Evolutionary conservation across 495 filamentous ascomycete genomes (phyloP).

Genomic region (Lasiosphaeria hispida): DNA sequence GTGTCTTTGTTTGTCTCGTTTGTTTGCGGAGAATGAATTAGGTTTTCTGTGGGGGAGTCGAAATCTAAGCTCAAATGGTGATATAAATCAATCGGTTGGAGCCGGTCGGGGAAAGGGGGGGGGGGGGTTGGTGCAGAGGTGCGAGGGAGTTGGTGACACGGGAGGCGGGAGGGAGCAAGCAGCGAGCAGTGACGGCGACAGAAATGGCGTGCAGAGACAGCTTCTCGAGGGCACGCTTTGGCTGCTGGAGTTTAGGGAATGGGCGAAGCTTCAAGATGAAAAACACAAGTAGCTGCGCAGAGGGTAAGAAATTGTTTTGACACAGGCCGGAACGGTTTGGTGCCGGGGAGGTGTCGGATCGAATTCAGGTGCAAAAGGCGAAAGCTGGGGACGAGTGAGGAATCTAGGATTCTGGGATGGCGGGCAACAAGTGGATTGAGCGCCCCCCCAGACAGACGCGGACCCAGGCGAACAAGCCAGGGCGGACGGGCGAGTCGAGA

Average conservation of each 20-base stretch:
- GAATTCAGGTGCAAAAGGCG: constrained; percentile 19
- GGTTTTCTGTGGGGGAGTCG: constrained; percentile 1
- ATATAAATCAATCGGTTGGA: constrained; percentile 16
- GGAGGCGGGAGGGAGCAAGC: constrained; percentile 9
- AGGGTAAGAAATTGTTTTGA: constrained; percentile 38
- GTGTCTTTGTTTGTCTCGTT: neutral
- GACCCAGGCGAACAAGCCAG: constrained; percentile 6
- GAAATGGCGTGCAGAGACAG: neutral
- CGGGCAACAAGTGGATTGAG: constrained; percentile 13
- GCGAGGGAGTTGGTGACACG: neutral
- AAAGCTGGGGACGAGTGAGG: constrained; percentile 21
- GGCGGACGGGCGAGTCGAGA: constrained; percentile 18
- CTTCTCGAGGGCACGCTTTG: too few species aligned
- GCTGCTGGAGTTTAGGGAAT: constrained; percentile 3
- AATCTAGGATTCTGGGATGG: constrained; percentile 20
- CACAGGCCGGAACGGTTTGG: constrained; percentile 37
- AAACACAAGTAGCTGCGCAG: constrained; percentile 32
- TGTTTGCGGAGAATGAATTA: neutral
- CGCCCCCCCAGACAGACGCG: neutral
- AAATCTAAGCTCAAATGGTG: constrained; percentile 5
- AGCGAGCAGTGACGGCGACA: neutral
- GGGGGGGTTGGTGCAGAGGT: constrained; percentile 9
- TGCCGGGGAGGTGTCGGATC: constrained; percentile 37
- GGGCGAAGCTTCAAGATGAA: neutral
- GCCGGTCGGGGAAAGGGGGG: too few species aligned